Evolutionary conservation across 2,329 filamentous ascomycete genomes (phyloP), one percentile per base, ranked within the genome.

Genomic region (Chrysosporium queenslandicum): DNA sequence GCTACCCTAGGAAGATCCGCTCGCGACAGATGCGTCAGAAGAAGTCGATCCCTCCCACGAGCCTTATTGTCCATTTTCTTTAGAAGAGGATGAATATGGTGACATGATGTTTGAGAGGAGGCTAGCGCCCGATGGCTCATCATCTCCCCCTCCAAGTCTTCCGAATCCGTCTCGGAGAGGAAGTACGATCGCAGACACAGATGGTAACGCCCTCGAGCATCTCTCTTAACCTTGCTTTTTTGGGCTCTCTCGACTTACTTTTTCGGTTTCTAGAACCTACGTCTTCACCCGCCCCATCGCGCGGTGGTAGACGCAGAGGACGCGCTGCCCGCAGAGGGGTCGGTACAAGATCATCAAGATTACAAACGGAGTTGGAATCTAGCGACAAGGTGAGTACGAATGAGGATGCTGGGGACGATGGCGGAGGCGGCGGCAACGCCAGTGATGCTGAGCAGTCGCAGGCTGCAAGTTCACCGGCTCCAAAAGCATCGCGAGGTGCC

Each of bases 21-120:
- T 76, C n/a, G 70, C 73, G 46, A 75, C 77, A 55, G 75, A 80
- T 32, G 73, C 75, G 29, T 75, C 77, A 29, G 80, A 85, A 30
- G 80, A 81, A 25, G 61, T 66, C 55, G 66, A 68, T 14, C 53
- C 56, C 18, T 74, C 57, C 0, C 63, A 77, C 51, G 77, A 82
- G 21, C 75, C 77, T 54, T 87, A 83, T 64, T 75, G 79, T 50
- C 79, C 85, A 23, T 88, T 88, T 59, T 74, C 77, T 25, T 73
- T 87, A 3, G 83, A 83, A 0, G 65, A 73, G 29, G 67, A 71
- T 41, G 71, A 73, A 58, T 74, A 71, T 53, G 69, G 71, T 34
- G 67, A 69, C 21, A 61, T 74, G 64, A 76, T 74, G 71, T 75
- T 75, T 58, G 70, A 71, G 46, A 64, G 68, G 55, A 60, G 74